These are phyloP conservation scores for Arxiozyma heterogenica DNA, from an alignment of 1,139 yeast species.

Conservation along the genomic window DNA sequence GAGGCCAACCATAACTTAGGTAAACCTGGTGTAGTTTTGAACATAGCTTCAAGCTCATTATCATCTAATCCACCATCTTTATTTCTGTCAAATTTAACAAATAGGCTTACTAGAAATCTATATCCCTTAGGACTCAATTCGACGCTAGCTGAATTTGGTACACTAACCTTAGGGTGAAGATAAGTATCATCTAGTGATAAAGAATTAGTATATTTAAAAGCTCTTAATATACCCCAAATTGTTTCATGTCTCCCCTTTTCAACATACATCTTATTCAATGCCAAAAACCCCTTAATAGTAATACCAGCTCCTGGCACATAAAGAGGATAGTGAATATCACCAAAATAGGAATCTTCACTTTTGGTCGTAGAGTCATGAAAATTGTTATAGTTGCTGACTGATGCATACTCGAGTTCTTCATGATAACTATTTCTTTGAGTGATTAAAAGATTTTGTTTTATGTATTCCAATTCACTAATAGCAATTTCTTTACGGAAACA, in stretches of 20 bases:
- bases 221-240: constrained; percentile 84
- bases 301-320: constrained; percentile 43
- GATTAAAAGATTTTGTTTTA: constrained; percentile 35
- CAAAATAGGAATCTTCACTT: background rate
- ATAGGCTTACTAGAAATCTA: constrained; percentile 80
- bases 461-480: constrained; percentile 41
- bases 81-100: constrained; percentile 79
- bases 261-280: constrained; percentile 70
- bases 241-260: constrained; percentile 93
- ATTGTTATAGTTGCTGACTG: background rate
- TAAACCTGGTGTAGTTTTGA: constrained; percentile 85
- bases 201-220: constrained; percentile 87
- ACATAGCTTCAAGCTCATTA: constrained; percentile 54
- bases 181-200: constrained; percentile 72
- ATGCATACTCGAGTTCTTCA: background rate
- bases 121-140: constrained; percentile 93
- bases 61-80: constrained; percentile 91
- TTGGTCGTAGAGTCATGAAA: background rate
- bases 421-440: background rate
- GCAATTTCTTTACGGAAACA: constrained; percentile 62
- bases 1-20: constrained; percentile 81
- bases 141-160: constrained; percentile 69
- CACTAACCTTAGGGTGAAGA: constrained; percentile 68
- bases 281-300: constrained; percentile 64
- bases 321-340: background rate